phyloP scores from a whole-genome alignment of 345 rosid species.

The Gossypium sturtianum region DNA sequence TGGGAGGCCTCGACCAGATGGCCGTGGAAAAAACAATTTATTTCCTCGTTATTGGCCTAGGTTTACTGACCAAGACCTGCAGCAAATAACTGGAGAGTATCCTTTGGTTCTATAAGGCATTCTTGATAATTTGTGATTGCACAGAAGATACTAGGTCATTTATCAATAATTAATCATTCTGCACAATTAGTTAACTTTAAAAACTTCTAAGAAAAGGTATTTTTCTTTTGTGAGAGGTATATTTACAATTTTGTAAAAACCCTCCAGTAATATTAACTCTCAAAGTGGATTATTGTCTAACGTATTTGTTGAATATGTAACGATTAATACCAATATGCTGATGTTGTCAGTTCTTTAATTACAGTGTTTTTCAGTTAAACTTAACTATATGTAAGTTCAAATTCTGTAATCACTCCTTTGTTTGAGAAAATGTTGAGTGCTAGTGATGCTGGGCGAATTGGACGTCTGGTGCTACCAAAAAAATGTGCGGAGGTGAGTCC shows the following conservation, averaged over 20 bases:
- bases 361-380: constrained; percentile 16
- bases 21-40: constrained; percentile 57
- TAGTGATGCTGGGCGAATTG: constrained; percentile 89
- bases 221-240: not conserved
- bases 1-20: constrained; percentile 60
- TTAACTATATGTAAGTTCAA: constrained; percentile 67
- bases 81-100: constrained; percentile 79
- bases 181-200: not conserved
- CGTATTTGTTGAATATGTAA: not conserved
- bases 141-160: not conserved
- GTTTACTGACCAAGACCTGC: constrained; percentile 68
- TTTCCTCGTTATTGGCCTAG: constrained; percentile 87
- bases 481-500: constrained; percentile 88
- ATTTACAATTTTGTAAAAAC: not conserved
- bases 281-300: not conserved
- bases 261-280: not conserved
- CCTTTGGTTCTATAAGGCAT: constrained; percentile 38
- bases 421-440: constrained; percentile 97
- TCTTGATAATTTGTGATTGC: constrained; percentile 14
- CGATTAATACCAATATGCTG: not conserved
- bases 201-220: not conserved
- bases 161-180: not conserved
- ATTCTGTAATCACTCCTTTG: constrained; percentile 72
- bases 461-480: constrained; percentile 88
- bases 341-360: not conserved